Percentiles rank a stretch among this genome's conserved stretches.
These are phyloP conservation scores for Phaeophleospora eucalypticola DNA, from an alignment of 2,329 filamentous ascomycete species.

Conservation along the genomic window DNA sequence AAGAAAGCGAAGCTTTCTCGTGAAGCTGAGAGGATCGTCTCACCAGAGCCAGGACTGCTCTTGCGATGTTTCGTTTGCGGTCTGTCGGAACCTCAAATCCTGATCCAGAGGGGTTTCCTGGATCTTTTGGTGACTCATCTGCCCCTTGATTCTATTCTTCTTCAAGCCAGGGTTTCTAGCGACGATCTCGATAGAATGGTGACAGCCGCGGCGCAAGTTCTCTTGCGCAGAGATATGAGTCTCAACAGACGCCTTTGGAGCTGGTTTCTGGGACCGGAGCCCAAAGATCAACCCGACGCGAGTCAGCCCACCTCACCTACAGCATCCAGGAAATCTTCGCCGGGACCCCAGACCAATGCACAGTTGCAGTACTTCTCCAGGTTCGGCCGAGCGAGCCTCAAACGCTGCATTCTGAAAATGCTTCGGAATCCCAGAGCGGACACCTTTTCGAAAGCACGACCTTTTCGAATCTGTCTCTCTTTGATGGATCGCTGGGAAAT, in stretches of 20 bases:
- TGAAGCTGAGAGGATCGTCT: conserved; percentile 60
- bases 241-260: conserved; percentile 91
- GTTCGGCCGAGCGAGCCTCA: conserved; percentile 70
- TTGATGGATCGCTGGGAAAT: conserved; percentile 99
- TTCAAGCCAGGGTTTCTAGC: conserved; percentile 60
- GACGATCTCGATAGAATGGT: conserved; percentile 79
- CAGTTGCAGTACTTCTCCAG: conserved; percentile 71
- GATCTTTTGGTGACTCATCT: conserved; percentile 88
- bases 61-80: conserved; percentile 90
- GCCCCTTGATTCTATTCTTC: conserved; percentile 74
- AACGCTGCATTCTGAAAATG: conserved; percentile 70
- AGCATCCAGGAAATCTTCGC: conserved; percentile 34
- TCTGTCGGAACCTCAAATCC: conserved; percentile 76
- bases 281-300: conserved; percentile 34
- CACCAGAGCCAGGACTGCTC: conserved; percentile 85
- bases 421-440: conserved; percentile 55
- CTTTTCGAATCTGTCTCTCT: conserved; percentile 87
- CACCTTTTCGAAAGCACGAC: conserved; percentile 69
- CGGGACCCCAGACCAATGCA: conserved; percentile 50
- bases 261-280: conserved; percentile 84
- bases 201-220: conserved; percentile 78
- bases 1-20: conserved; percentile 5
- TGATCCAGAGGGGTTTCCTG: conserved; percentile 90
- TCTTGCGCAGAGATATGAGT: conserved; percentile 90
- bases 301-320: conserved; percentile 20